Evolutionary conservation across 306 rosid species (phyloP), one percentile per base, ranked within the genome.

Genomic region (Hippophae rhamnoides): DNA sequence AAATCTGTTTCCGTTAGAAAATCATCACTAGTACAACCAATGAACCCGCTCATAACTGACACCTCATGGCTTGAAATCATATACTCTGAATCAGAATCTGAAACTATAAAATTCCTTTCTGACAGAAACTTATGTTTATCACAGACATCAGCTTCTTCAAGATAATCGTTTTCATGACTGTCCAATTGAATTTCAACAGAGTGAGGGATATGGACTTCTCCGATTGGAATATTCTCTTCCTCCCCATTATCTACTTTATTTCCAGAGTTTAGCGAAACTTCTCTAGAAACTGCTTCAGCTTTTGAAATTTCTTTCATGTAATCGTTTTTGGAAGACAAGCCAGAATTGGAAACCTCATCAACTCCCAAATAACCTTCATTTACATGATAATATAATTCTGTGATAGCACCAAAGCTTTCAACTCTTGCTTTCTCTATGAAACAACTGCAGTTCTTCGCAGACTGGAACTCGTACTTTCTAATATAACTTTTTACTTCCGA

Each of bases 1-100:
- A 74, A 80, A 70, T 77, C 82, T n/a, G 62, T 68, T 25, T 78
- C 84, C 2, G 82, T 76, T 51, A 78, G 68, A 79, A 84, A 78
- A 11, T 72, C 74, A 42, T 64, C 71, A 41, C 48, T 77, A 8
- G 70, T 54, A 25, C 67, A 70, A 43, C 56, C 74, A 13, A 56
- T 50, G 5, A 51, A 63, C 41, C 42, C 66, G 54, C 63, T 62
- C 55, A 48, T 42, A 13, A 49, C 9, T 8, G 76, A 72, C 48
- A 66, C 54, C 25, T 67, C 74, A 2, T 27, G 57, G 72, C 72
- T 68, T n/a, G 82, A 77, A 69, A 52, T 53, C 1, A 52, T 23
- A 25, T 80, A 81, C 48, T 69, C 72, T 13, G 82, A 50, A 31
- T 82, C 87, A 8, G 70, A 59, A 55, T 75, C 78, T 46, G 79